These are phyloP conservation scores for Moringa oleifera DNA, from an alignment of 345 rosid species.

Conservation along the genomic window DNA sequence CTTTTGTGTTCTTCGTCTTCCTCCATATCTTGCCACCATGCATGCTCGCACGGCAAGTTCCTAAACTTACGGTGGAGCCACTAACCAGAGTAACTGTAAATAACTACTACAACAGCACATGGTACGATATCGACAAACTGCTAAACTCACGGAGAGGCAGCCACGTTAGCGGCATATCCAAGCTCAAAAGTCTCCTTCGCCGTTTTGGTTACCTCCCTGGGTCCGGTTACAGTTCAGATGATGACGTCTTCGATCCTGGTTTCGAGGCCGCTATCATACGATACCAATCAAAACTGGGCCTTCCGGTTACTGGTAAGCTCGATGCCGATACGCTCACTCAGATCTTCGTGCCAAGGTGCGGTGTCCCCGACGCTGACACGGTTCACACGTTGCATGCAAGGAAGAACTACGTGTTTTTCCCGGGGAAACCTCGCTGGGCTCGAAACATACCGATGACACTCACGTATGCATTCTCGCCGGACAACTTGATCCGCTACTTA, in stretches of 20 bases:
- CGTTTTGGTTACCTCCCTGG: conserved; percentile 45
- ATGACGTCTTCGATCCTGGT: conserved; percentile 15
- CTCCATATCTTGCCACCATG: conserved; percentile 24
- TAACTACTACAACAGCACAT: conserved; percentile 5
- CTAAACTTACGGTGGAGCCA: conserved; percentile 12
- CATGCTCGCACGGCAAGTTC: conserved; percentile 27
- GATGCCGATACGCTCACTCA: conserved; percentile 43
- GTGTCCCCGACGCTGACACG: conserved; percentile 39
- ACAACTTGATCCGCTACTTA: conserved; percentile 39
- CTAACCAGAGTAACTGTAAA: neutral
- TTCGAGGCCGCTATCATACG: conserved; percentile 33
- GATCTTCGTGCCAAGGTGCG: conserved; percentile 50
- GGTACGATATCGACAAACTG: conserved; percentile 14
- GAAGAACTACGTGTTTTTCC: conserved; percentile 43
- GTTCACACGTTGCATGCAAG: conserved; percentile 24
- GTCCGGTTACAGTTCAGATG: neutral
- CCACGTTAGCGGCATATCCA: conserved; percentile 22
- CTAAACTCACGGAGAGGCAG: conserved; percentile 17
- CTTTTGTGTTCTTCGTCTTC: conserved; percentile 18
- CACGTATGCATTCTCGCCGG: conserved; percentile 62
- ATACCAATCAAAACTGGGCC: conserved; percentile 51
- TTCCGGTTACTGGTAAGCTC: conserved; percentile 45
- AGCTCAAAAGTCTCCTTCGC: conserved; percentile 46
- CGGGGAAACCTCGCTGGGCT: conserved; percentile 66
- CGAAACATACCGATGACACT: conserved; percentile 46